Conservation (phyloP, 257 asterid genomes). For the Dorcoceras hygrometricum region DNA sequence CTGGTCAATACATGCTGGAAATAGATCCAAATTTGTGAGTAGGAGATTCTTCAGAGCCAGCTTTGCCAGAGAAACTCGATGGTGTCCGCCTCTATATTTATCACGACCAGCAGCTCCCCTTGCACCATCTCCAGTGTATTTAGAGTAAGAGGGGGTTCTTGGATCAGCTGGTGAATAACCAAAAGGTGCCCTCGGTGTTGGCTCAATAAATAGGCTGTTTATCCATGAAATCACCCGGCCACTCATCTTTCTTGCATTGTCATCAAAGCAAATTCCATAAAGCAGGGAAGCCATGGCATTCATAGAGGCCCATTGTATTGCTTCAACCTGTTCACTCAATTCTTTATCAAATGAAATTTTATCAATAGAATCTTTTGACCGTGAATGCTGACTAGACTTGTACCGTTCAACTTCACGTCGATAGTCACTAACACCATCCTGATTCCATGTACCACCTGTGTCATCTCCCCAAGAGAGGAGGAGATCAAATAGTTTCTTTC, state of each 20-base stretch:
- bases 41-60: constrained; percentile 91
- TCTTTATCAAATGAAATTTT: constrained; percentile 95
- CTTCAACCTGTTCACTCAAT: constrained; percentile 92
- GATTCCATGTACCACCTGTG: constrained; percentile 86
- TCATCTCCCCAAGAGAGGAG: constrained; percentile 95
- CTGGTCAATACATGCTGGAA: constrained; percentile 99
- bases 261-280: constrained; percentile 99
- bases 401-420: constrained; percentile 99
- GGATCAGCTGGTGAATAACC: constrained; percentile 99
- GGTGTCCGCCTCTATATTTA: constrained; percentile 96
- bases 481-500: constrained; percentile 93
- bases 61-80: constrained; percentile 87
- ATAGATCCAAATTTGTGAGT: constrained; percentile 91
- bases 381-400: constrained; percentile 86
- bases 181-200: constrained; percentile 95
- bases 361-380: constrained; percentile 94
- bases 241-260: constrained; percentile 98
- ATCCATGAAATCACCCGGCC: constrained; percentile 99
- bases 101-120: constrained; percentile 84
- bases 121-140: constrained; percentile 76
- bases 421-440: constrained; percentile 89
- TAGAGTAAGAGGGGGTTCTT: constrained; percentile 90
- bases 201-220: constrained; percentile 94
- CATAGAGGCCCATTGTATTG: constrained; percentile 99
- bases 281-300: constrained; percentile 98